Conservation (phyloP, 176 grass and related monocot species). For the Zizania latifolia region DNA sequence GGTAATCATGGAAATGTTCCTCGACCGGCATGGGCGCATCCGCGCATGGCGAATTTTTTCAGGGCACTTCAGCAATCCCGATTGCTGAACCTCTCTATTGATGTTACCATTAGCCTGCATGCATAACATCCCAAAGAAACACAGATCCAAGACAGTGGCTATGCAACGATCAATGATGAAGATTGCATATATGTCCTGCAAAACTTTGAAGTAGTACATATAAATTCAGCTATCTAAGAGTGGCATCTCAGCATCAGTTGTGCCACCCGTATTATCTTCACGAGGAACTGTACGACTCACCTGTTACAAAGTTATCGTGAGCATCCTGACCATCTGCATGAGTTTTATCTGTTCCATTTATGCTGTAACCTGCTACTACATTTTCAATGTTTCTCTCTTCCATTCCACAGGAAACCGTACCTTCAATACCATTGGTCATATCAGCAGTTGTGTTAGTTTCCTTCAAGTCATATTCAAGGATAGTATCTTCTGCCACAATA, state of each 20-base stretch:
- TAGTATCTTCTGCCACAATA: slow-evolving; percentile 5
- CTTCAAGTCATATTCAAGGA: background rate
- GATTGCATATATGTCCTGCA: too few relatives aligned
- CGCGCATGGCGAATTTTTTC: too few relatives aligned
- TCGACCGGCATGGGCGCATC: too few relatives aligned
- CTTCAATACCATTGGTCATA: slow-evolving; percentile 1
- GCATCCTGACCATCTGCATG: slow-evolving; percentile 1
- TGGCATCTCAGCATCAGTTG: slow-evolving; percentile 19
- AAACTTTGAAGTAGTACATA: too few relatives aligned
- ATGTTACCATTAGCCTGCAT: background rate
- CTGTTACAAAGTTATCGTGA: background rate
- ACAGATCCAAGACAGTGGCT: too few relatives aligned
- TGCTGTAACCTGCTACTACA: background rate
- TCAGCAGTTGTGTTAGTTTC: background rate
- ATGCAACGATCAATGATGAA: too few relatives aligned
- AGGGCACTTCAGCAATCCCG: background rate
- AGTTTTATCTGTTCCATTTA: background rate
- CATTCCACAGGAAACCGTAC: background rate
- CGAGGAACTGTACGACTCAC: slow-evolving; percentile 5
- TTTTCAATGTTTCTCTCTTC: background rate
- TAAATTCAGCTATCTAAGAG: too few relatives aligned
- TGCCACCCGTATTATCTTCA: background rate
- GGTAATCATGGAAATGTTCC: too few relatives aligned
- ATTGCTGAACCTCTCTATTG: background rate
- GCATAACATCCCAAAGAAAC: background rate